Base-by-base conservation (phyloP, 495 filamentous ascomycete genomes). In the Chaetomium tenue region DNA sequence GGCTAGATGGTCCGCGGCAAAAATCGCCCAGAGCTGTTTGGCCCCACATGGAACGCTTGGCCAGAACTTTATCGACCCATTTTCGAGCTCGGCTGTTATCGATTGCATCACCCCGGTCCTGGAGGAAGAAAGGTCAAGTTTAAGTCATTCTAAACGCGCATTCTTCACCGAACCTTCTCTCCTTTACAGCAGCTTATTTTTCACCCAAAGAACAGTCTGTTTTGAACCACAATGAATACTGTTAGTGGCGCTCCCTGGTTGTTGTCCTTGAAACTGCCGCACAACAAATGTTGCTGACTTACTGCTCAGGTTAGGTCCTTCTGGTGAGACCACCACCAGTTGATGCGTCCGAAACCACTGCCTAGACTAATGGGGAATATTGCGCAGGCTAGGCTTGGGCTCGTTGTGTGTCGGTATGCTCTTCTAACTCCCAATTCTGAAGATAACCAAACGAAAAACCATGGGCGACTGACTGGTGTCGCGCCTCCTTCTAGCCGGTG, bases 361-460 rank as follows among this genome's bases (percentile, higher is more conserved):
- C 52, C 16, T 13, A 51, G 33, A 55, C 68, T 70, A 62, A 72
- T 28, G 26, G 37, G 26, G 30, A 44, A 6, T 18, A 11, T 22
- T 13, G 13, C 8, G 18, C 52, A 93, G 90, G 90, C 64, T 88
- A 70, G 93, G 93, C 68, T 96, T 90, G 93, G 92, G 89, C 58
- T 76, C 87, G 64, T 88, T 98, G 60, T 91, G 90, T 68, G 76
- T 91, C 70, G 90, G 90, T 91, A 82, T 61, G 83, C 65, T 71
- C 66, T 60, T 57, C 18, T 25, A 12, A 37, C 9, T 8, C 6
- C 9, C 33, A 37, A 37, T 37, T 20, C 2, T 15, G 53, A 40
- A 22, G 15, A 26, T 13, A 58, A 22, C 39, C 26, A 0, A 12
- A 42, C 30, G 8, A 20, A 23, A 2, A 25, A 54, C 39, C 15